A percentile compares a stretch with the other conserved stretches of the same genome.
phyloP scores from a whole-genome alignment of 768 basidiomycete species.

The Mycena alexandri region DNA sequence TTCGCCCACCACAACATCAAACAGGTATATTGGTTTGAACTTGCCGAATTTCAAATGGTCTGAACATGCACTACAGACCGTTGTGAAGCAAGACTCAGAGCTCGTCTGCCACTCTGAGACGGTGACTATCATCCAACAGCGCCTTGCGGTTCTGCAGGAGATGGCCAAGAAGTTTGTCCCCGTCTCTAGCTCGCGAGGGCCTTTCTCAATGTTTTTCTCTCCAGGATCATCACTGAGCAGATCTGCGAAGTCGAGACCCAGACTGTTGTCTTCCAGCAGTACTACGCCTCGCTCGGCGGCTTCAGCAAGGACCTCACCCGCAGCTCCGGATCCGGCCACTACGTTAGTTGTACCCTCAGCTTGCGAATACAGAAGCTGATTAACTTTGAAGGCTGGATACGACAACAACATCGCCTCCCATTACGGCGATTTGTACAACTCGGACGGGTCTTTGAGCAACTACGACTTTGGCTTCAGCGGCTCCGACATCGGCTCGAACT shows the following conservation, averaged over 20 bases:
- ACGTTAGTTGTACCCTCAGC: background rate
- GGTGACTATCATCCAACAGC: slow-evolving; percentile 60
- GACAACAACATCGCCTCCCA: slow-evolving; percentile 53
- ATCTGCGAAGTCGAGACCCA: slow-evolving; percentile 67
- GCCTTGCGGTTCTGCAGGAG: slow-evolving; percentile 59
- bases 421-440: slow-evolving; percentile 50
- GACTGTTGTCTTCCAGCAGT: slow-evolving; percentile 59
- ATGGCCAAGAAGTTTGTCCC: slow-evolving; percentile 58
- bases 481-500: slow-evolving; percentile 52
- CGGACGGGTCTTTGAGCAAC: slow-evolving; percentile 53
- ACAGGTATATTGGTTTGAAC: slow-evolving; percentile 33
- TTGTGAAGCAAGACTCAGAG: slow-evolving; percentile 49
- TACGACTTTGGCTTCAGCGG: slow-evolving; percentile 59
- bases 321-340: slow-evolving; percentile 46
- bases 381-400: slow-evolving; percentile 47
- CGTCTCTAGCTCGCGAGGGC: background rate
- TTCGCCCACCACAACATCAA: slow-evolving; percentile 54
- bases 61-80: too few species aligned
- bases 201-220: background rate
- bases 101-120: slow-evolving; percentile 56
- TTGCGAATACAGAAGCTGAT: background rate
- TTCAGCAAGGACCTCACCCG: slow-evolving; percentile 59
- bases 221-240: slow-evolving; percentile 60
- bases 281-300: slow-evolving; percentile 52
- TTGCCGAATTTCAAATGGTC: too few species aligned